These are phyloP conservation scores for Fusarium sp. DNA, from an alignment of 2,329 filamentous ascomycete genomes.

Conservation along the genomic window DNA sequence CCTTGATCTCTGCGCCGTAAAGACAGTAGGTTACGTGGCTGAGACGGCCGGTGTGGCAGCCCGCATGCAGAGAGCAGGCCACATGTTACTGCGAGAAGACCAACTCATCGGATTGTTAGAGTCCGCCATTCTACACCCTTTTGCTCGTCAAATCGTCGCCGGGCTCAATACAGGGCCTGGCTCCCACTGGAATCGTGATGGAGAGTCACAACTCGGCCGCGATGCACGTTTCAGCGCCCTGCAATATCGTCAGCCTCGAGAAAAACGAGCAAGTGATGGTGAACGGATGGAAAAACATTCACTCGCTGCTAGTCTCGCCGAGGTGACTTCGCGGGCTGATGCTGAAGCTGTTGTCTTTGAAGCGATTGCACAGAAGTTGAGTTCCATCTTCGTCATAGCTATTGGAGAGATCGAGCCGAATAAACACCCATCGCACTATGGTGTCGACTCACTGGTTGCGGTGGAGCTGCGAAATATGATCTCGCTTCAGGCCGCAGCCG, in stretches of 20 bases:
- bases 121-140: not conserved
- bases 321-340: not conserved
- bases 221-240: not conserved
- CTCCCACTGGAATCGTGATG: not conserved
- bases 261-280: not conserved
- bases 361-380: not conserved
- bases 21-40: not conserved
- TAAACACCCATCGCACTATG: not conserved
- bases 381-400: not conserved
- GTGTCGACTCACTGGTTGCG: not conserved
- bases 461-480: not conserved
- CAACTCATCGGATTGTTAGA: not conserved
- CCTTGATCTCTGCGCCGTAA: not conserved
- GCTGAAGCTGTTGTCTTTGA: not conserved
- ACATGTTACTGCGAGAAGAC: not conserved
- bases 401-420: not conserved
- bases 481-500: not conserved
- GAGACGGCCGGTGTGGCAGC: not conserved
- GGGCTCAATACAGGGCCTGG: not conserved
- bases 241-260: not conserved
- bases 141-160: not conserved
- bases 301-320: not conserved
- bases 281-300: not conserved
- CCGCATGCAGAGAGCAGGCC: not conserved
- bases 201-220: not conserved